Evolutionary conservation across 768 basidiomycete species (phyloP), one percentile per base, ranked within the genome.

Genomic region (Collybia sp.): DNA sequence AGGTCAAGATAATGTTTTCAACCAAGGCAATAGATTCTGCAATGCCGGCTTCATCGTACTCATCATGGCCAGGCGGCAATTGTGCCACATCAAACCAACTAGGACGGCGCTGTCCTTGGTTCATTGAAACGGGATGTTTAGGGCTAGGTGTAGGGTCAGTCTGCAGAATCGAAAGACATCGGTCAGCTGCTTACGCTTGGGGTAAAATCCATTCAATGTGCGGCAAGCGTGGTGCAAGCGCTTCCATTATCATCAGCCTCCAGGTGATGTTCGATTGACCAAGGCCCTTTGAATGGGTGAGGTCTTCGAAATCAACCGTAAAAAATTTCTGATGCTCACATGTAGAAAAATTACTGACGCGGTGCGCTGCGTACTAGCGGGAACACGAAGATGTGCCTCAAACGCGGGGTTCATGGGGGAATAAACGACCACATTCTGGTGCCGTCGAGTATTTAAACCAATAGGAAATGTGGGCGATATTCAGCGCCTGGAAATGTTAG

Each of bases 321-420:
- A 38, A 30, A 19, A 9, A 15, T 39, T 4, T 25, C 40, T 25
- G 20, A 12, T 20, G 44, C 80, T 44, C 55, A 84, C 85, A 64
- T 88, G 87, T 13, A 84, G 57, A 58, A 88, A 86, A 54, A 88
- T 83, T 46, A 88, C 73, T 0, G 83, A 84, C 11, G 83, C 82
- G 9, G 79, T 79, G 56, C 87, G 84, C 43, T 68, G 16, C 36
- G 56, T 41, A 12, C 40, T 45, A 3, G 62, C 51, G 43, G 56
- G 50, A 25, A 25, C 8, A 25, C 3, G 25, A 4, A 4, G 25
- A 25, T 25, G 8, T 25, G 25, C 25, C 25, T 25, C 25, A 25
- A 25, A 25, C 16, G 40, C 34, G 36, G 40, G 41, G 41, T n/a
- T 25, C 25, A 25, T 25, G 25, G 25, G 25, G 25, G 25, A 25